A percentile compares a stretch with the other conserved stretches of the same genome.
These are phyloP conservation scores for Plasmodium relictum DNA, from an alignment of 169 alveolate species.

Conservation along the genomic window DNA sequence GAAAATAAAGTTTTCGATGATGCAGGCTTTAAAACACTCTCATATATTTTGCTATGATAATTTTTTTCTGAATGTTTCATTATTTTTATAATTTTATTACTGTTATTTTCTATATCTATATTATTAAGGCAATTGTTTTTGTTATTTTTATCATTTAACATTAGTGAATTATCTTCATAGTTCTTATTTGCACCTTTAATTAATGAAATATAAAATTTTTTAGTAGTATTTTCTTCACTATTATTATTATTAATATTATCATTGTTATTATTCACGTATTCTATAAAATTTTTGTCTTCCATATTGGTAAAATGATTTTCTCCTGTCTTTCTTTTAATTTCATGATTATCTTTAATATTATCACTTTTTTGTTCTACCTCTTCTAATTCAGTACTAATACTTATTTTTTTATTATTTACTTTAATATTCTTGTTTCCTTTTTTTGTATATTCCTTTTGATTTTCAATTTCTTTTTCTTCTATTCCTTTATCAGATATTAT, in stretches of 20 bases:
- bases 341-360: too few relatives aligned
- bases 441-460: not conserved
- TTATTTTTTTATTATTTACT: not conserved
- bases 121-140: not conserved
- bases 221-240: too few relatives aligned
- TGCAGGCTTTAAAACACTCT: too few relatives aligned
- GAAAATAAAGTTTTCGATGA: too few relatives aligned
- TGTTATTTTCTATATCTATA: not conserved
- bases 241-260: not conserved
- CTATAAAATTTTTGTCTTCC: too few relatives aligned
- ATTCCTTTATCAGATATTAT: not conserved
- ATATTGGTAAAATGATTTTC: too few relatives aligned
- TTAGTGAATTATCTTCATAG: too few relatives aligned
- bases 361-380: not conserved
- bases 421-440: not conserved
- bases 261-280: not conserved
- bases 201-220: too few relatives aligned
- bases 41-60: not conserved
- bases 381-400: not conserved
- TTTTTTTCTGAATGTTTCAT: not conserved
- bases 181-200: too few relatives aligned
- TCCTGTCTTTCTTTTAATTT: too few relatives aligned
- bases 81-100: not conserved
- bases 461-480: not conserved
- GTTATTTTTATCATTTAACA: not conserved